A percentile compares a stretch with the other conserved stretches of the same genome.
These are phyloP conservation scores for Rubroshorea leprosula DNA, from an alignment of 345 rosid species.

Conservation along the genomic window DNA sequence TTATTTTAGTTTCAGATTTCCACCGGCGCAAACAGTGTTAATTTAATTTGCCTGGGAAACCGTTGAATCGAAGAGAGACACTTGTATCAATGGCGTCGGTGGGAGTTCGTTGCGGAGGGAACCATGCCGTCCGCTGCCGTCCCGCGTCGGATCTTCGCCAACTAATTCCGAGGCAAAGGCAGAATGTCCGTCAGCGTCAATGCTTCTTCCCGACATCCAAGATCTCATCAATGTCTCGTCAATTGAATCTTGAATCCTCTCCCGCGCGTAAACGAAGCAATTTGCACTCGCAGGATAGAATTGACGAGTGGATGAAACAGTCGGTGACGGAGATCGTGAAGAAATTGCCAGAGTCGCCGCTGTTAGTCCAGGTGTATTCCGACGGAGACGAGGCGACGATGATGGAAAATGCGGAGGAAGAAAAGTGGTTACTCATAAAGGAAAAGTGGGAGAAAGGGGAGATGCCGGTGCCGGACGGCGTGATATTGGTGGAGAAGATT, in stretches of 20 bases:
- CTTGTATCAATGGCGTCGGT: too few species aligned
- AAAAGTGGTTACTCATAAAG: slow-evolving; percentile 40
- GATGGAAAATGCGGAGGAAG: slow-evolving; percentile 42
- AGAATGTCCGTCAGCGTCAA: too few species aligned
- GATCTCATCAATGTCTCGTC: slow-evolving; percentile 5
- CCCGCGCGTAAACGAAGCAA: too few species aligned
- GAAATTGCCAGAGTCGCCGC: slow-evolving; percentile 56
- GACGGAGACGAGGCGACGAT: slow-evolving; percentile 25
- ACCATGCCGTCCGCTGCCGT: too few species aligned
- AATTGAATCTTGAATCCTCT: neutral
- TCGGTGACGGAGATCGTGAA: slow-evolving; percentile 75
- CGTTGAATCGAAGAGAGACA: too few species aligned
- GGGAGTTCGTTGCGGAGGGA: too few species aligned
- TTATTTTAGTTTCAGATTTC: too few species aligned
- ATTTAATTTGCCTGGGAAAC: too few species aligned
- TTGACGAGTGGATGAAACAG: slow-evolving; percentile 67
- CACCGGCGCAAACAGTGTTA: too few species aligned
- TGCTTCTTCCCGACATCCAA: slow-evolving; percentile 10
- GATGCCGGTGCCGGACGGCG: slow-evolving; percentile 58
- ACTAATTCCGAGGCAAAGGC: too few species aligned
- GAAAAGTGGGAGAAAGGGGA: slow-evolving; percentile 48
- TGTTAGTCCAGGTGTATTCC: slow-evolving; percentile 56
- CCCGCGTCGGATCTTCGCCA: too few species aligned
- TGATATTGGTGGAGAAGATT: slow-evolving; percentile 65
- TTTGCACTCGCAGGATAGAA: slow-evolving; percentile 37